Conservation (phyloP, 768 basidiomycete species). For the Lactifluus pinguis region DNA sequence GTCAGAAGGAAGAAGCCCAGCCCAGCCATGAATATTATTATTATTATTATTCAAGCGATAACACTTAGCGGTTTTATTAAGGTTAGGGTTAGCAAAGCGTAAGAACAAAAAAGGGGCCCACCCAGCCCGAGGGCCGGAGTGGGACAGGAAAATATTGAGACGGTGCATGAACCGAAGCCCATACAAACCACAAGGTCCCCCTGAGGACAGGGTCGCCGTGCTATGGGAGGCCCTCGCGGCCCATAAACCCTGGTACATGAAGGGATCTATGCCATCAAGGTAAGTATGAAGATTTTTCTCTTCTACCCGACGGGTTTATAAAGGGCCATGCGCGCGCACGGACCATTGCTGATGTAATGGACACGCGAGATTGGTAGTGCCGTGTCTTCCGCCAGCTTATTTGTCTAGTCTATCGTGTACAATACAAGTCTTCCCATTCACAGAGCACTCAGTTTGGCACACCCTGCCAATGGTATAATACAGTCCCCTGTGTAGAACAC, state of each 20-base stretch:
- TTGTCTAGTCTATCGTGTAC: not conserved
- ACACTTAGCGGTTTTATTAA: not conserved
- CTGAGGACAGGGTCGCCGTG: slow-evolving; percentile 25
- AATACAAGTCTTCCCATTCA: not conserved
- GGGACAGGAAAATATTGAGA: slow-evolving; percentile 75
- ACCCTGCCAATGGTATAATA: slow-evolving; percentile 66
- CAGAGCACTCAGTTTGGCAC: slow-evolving; percentile 22
- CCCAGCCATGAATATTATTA: no score
- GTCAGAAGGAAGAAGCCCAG: no score
- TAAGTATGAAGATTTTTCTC: slow-evolving; percentile 19
- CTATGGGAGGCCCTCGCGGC: slow-evolving; percentile 22
- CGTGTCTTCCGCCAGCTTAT: not conserved
- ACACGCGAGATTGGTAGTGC: not conserved
- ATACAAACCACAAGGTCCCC: slow-evolving; percentile 26
- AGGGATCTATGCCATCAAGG: slow-evolving; percentile 24
- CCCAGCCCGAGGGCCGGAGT: slow-evolving; percentile 38
- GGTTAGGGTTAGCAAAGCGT: slow-evolving; percentile 11
- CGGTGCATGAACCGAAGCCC: slow-evolving; percentile 68
- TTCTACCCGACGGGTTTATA: not conserved
- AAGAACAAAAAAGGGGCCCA: slow-evolving; percentile 23
- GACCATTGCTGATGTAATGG: slow-evolving; percentile 6
- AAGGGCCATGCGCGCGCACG: slow-evolving; percentile 1
- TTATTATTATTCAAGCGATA: not conserved
- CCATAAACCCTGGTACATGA: slow-evolving; percentile 23
- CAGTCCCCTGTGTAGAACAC: slow-evolving; percentile 39